Evolutionary conservation across 2,329 filamentous ascomycete genomes (phyloP).

Genomic region (Fusarium chaquense): DNA sequence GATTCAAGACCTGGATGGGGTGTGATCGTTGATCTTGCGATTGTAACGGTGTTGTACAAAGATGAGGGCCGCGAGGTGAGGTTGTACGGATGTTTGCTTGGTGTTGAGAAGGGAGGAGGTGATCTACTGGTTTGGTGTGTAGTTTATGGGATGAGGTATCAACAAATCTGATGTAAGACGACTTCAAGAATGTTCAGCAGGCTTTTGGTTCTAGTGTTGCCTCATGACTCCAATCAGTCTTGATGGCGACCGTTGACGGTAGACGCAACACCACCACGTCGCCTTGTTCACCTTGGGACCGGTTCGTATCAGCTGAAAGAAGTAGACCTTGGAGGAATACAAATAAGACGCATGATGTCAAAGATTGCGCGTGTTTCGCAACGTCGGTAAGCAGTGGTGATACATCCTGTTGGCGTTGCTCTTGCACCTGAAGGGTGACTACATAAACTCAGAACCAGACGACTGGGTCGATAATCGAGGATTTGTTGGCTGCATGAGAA

Average conservation of each 20-base stretch:
- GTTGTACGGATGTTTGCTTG: neutral
- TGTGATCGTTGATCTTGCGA: neutral
- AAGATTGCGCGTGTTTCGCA: neutral
- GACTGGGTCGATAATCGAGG: neutral
- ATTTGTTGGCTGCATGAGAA: neutral
- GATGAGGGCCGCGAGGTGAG: slow-evolving; percentile 28
- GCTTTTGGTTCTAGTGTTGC: neutral
- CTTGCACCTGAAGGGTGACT: slow-evolving; percentile 14
- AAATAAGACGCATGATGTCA: neutral
- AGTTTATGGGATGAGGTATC: neutral
- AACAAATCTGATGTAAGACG: neutral
- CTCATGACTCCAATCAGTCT: neutral
- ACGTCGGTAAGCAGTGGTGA: neutral
- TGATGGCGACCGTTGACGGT: neutral
- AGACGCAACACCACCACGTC: neutral
- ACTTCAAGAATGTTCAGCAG: neutral
- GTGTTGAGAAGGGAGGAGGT: neutral
- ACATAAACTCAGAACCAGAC: slow-evolving; percentile 33
- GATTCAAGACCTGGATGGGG: neutral
- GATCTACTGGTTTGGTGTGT: neutral
- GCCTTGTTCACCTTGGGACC: neutral
- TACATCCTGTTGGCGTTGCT: slow-evolving; percentile 20
- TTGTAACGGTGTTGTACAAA: slow-evolving; percentile 12
- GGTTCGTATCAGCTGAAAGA: neutral
- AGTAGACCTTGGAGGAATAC: neutral